A percentile compares a stretch with the other conserved stretches of the same genome.
Evolutionary conservation across 495 filamentous ascomycete species (phyloP).

Genomic region (Amorphotheca resinae): DNA sequence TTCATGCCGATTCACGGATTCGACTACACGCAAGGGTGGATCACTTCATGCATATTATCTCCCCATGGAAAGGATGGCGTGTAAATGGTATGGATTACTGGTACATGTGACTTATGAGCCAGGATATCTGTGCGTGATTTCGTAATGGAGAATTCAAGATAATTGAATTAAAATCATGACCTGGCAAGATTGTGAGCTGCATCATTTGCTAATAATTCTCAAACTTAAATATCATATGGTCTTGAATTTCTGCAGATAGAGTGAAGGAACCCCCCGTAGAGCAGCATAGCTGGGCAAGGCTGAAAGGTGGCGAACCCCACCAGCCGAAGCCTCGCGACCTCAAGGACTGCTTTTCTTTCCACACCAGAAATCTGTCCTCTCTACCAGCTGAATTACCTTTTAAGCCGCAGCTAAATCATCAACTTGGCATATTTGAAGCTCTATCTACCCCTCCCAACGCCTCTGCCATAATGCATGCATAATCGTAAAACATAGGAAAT

Average conservation of each 20-base stretch:
- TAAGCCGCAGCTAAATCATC: no score
- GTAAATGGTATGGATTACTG: constrained; percentile 2
- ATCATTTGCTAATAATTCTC: no score
- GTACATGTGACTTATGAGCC: not conserved
- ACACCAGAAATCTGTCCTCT: constrained; percentile 1
- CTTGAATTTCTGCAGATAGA: no score
- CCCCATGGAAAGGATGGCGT: constrained; percentile 2
- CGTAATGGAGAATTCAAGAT: not conserved
- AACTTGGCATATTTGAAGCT: no score
- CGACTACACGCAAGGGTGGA: not conserved
- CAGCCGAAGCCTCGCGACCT: not conserved
- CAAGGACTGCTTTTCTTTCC: not conserved
- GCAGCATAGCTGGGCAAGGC: no score
- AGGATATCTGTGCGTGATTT: not conserved
- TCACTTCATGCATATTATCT: constrained; percentile 1
- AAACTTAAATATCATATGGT: no score
- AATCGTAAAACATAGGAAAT: no score
- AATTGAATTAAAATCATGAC: not conserved
- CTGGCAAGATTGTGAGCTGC: no score
- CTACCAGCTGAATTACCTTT: no score
- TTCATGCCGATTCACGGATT: not conserved
- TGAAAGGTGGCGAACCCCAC: not conserved
- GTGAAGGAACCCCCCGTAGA: no score
- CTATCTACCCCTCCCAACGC: no score
- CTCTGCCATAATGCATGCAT: no score